Base-by-base conservation (phyloP, 306 rosid genomes). In the barrel medic (Medicago truncatula) region DNA sequence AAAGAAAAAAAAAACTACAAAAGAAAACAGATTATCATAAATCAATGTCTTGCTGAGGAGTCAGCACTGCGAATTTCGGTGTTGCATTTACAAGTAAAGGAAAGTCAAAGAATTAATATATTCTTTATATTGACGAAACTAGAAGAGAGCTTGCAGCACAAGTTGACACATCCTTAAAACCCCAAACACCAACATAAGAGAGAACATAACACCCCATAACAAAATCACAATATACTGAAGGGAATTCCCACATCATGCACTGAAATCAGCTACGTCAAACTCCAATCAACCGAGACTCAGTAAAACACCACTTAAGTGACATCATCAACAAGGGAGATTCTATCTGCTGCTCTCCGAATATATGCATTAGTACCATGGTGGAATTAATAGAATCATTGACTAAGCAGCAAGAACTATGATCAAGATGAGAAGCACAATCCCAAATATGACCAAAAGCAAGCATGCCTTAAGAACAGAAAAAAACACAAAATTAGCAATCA, bases 381-480 rank as follows among this genome's bases (percentile, higher is more conserved):
- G 47, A 81, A 72, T 78, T 38, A 54, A 16, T 75, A 60, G 46
- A 62, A 56, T 61, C 74, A 65, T 80, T 78, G 53, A 76, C 80
- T 90, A 94, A 47, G 95, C 97, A 43, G 92, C 96, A 49, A 94
- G 93, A 77, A 94, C 92, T 82, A 94, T 84, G 70, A 94, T 78
- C 86, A 94, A 86, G 63, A 94, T 94, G 74, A 94, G 98, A 46
- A 94, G 95, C 85, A 94, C 93, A 49, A 94, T 86, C 76, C 98
- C 98, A 16, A 94, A 92, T 77, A 94, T 94, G 89, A 94, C 98
- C 96, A 88, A 85, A 58, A 94, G 96, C 90, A 94, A 89, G 85
- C 97, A 94, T 18, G 96, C 75, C 98, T 94, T 13, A 10, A 58
- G 15, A 68, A 21, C n/a, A 70, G 7, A 69, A 41, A 17, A 14